A percentile compares a stretch with the other conserved stretches of the same genome.
phyloP scores from a whole-genome alignment of 108 stramenopile species.

The Cyclostephanos invisitatus region DNA sequence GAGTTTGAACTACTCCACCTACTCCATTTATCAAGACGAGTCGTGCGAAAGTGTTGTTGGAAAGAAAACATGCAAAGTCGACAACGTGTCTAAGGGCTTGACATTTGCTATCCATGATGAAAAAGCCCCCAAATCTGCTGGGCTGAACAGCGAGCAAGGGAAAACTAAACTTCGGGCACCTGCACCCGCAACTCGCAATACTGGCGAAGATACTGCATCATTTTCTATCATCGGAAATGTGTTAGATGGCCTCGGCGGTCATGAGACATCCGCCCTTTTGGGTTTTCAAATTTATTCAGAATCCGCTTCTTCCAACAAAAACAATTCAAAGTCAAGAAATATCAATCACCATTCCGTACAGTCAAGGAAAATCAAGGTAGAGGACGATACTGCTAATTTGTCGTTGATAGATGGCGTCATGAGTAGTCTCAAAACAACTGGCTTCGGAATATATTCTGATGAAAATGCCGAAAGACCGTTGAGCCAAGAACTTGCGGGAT shows the following conservation, averaged over 20 bases:
- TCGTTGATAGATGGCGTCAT: slow-evolving; percentile 9
- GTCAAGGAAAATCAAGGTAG: not conserved
- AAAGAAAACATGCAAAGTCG: not conserved
- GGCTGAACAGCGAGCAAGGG: too few relatives aligned
- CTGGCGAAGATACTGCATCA: slow-evolving; percentile 59
- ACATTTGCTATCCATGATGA: slow-evolving; percentile 19
- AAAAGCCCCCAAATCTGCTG: not conserved
- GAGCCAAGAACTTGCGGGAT: not conserved
- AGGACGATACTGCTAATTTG: not conserved
- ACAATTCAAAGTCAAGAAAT: not conserved
- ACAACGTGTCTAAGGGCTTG: not conserved
- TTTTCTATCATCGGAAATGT: slow-evolving; percentile 57
- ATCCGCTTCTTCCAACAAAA: not conserved
- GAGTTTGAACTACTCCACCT: slow-evolving; percentile 11
- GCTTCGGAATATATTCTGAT: too few relatives aligned
- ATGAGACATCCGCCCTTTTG: not conserved
- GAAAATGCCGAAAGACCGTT: not conserved
- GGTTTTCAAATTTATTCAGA: not conserved
- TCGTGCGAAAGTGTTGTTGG: slow-evolving; percentile 12
- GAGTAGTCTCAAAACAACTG: slow-evolving; percentile 1
- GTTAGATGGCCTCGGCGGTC: slow-evolving; percentile 31
- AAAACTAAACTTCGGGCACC: not conserved
- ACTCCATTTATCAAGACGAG: slow-evolving; percentile 37
- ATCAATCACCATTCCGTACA: not conserved
- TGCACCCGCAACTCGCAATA: not conserved